These are phyloP conservation scores for Penicillium sp. DNA, from an alignment of 2,329 filamentous ascomycete genomes.

Conservation along the genomic window DNA sequence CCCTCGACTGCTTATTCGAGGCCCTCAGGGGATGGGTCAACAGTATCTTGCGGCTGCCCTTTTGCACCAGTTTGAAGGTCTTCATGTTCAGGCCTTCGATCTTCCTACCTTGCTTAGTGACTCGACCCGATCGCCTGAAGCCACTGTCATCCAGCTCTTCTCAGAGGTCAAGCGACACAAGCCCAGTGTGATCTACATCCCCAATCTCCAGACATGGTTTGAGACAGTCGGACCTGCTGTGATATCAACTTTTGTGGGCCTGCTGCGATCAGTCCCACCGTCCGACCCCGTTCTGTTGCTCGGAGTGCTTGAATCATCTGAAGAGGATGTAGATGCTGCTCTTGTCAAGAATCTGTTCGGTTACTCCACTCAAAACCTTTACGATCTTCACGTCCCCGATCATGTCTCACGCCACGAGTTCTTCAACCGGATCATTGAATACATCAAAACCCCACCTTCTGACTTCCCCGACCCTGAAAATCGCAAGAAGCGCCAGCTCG, in stretches of 20 bases:
- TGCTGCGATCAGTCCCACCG: slow-evolving; percentile 75
- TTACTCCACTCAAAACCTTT: slow-evolving; percentile 73
- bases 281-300: slow-evolving; percentile 85
- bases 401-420: slow-evolving; percentile 64
- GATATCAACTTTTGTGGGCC: slow-evolving; percentile 73
- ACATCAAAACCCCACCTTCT: slow-evolving; percentile 69
- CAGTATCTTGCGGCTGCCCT: slow-evolving; percentile 79
- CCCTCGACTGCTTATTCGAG: slow-evolving; percentile 76
- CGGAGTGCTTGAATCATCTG: slow-evolving; percentile 69
- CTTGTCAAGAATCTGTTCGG: slow-evolving; percentile 77
- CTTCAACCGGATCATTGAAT: slow-evolving; percentile 67
- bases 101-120: slow-evolving; percentile 81
- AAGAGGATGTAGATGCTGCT: slow-evolving; percentile 55
- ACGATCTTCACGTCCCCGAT: slow-evolving; percentile 61
- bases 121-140: slow-evolving; percentile 70
- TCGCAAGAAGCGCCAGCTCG: slow-evolving; percentile 78
- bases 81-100: slow-evolving; percentile 93
- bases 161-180: slow-evolving; percentile 90
- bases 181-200: slow-evolving; percentile 91
- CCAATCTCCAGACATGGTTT: slow-evolving; percentile 85
- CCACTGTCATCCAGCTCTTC: slow-evolving; percentile 84
- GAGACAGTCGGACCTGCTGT: slow-evolving; percentile 57
- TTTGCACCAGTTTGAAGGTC: slow-evolving; percentile 82
- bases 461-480: slow-evolving; percentile 84
- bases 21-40: slow-evolving; percentile 87